phyloP scores from a whole-genome alignment of 805 yeast genomes.

The Candida piceae region DNA sequence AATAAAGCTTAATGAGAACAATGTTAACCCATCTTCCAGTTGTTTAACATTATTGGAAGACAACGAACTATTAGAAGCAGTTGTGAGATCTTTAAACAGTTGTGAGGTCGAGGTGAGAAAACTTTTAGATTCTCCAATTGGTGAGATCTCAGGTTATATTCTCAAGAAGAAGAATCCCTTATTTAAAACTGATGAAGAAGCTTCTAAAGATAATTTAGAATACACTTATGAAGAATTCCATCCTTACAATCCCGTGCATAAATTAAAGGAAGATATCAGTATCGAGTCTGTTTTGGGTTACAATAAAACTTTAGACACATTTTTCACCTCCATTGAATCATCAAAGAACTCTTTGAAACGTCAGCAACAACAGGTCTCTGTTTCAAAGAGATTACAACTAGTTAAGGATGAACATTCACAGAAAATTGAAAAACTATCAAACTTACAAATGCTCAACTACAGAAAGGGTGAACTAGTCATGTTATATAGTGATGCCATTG shows the following conservation, averaged over 20 bases:
- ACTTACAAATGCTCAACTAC: constrained; percentile 58
- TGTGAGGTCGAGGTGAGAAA: constrained; percentile 41
- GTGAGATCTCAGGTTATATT: constrained; percentile 52
- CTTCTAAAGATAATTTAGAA: constrained; percentile 30
- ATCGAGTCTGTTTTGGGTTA: constrained; percentile 55
- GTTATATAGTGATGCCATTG: constrained; percentile 63
- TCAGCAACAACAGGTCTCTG: constrained; percentile 73
- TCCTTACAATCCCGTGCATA: constrained; percentile 43
- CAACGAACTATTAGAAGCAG: constrained; percentile 21
- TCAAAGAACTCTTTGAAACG: constrained; percentile 68
- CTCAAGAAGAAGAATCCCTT: constrained; percentile 55
- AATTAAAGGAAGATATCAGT: constrained; percentile 24
- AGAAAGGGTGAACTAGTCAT: constrained; percentile 72
- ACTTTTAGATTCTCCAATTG: constrained; percentile 31
- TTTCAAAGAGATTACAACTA: constrained; percentile 64
- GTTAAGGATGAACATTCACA: constrained; percentile 70
- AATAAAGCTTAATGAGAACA: constrained; percentile 43
- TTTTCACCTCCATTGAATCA: constrained; percentile 81
- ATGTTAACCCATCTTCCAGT: constrained; percentile 36
- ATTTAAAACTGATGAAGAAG: constrained; percentile 37
- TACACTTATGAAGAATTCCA: constrained; percentile 50
- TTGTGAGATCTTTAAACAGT: constrained; percentile 39
- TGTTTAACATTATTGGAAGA: constrained; percentile 29
- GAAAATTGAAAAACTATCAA: constrained; percentile 61
- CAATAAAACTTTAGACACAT: constrained; percentile 75